phyloP scores from a whole-genome alignment of 2,329 filamentous ascomycete species.

The Macroventuria anomochaeta region DNA sequence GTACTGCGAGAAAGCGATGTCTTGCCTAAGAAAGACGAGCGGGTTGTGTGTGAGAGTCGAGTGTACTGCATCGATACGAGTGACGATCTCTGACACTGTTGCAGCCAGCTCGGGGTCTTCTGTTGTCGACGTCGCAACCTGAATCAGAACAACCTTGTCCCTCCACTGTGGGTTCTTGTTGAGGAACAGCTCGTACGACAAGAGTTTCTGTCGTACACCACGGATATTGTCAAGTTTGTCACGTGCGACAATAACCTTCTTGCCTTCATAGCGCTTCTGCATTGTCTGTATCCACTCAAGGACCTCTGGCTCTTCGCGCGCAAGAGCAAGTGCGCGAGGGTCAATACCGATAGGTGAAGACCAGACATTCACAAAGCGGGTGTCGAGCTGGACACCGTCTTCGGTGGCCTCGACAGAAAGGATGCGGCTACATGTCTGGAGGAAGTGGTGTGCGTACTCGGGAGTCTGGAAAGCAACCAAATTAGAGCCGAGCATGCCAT shows the following conservation, averaged over 20 bases:
- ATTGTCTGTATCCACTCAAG: conserved; percentile 80
- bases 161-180: conserved; percentile 92
- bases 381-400: conserved; percentile 87
- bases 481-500: conserved; percentile 92
- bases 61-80: conserved; percentile 88
- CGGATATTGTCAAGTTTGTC: conserved; percentile 94
- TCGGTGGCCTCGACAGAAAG: conserved; percentile 88
- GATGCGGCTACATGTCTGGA: conserved; percentile 92
- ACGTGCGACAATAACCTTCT: conserved; percentile 88
- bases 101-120: conserved; percentile 88
- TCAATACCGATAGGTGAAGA: conserved; percentile 91
- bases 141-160: conserved; percentile 86
- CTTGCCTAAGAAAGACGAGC: conserved; percentile 91
- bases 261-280: conserved; percentile 82
- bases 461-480: conserved; percentile 91
- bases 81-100: conserved; percentile 91
- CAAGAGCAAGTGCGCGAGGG: conserved; percentile 73
- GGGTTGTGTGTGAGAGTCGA: conserved; percentile 92
- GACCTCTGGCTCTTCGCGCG: conserved; percentile 76
- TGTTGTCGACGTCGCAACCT: conserved; percentile 89
- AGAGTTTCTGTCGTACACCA: conserved; percentile 89
- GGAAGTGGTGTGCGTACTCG: conserved; percentile 91
- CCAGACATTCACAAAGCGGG: conserved; percentile 89
- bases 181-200: conserved; percentile 91
- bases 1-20: conserved; percentile 91